Conservation (phyloP, 441 rosid genomes). For the Aquilaria agallochum region DNA sequence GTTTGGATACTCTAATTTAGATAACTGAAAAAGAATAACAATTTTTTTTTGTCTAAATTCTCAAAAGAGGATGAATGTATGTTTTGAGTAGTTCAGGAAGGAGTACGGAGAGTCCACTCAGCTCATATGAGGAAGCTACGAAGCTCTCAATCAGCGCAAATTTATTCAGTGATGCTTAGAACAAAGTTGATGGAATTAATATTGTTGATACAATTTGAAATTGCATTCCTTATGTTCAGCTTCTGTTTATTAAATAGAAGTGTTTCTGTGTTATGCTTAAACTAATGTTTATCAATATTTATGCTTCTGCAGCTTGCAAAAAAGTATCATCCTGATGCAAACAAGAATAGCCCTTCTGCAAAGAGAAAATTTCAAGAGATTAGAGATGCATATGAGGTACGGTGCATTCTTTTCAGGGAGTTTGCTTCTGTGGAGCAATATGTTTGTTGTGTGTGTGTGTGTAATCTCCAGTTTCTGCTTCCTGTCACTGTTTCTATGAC, state of each 20-base stretch:
- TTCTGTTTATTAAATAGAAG: background rate
- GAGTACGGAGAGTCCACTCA: no score
- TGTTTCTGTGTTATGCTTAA: background rate
- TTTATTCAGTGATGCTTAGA: no score
- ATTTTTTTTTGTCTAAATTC: no score
- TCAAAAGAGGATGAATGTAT: no score
- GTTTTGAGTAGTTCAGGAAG: no score
- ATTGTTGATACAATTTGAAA: no score
- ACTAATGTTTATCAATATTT: conserved; percentile 1
- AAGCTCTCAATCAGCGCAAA: no score
- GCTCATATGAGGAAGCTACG: no score
- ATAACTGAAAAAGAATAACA: no score
- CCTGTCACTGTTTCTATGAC: background rate
- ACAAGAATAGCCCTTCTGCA: conserved; percentile 76
- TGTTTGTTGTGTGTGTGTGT: background rate
- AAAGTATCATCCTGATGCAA: conserved; percentile 90
- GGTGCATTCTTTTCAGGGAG: conserved; percentile 1
- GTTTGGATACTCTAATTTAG: background rate
- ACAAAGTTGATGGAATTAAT: no score
- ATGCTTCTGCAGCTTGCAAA: conserved; percentile 68
- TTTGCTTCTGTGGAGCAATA: background rate
- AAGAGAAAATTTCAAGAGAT: conserved; percentile 81
- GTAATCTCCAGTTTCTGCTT: background rate
- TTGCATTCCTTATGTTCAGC: no score
- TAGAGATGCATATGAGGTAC: conserved; percentile 87